These are phyloP conservation scores for Teratosphaeria epicoccoides DNA, from an alignment of 2,329 filamentous ascomycete species.

Conservation along the genomic window DNA sequence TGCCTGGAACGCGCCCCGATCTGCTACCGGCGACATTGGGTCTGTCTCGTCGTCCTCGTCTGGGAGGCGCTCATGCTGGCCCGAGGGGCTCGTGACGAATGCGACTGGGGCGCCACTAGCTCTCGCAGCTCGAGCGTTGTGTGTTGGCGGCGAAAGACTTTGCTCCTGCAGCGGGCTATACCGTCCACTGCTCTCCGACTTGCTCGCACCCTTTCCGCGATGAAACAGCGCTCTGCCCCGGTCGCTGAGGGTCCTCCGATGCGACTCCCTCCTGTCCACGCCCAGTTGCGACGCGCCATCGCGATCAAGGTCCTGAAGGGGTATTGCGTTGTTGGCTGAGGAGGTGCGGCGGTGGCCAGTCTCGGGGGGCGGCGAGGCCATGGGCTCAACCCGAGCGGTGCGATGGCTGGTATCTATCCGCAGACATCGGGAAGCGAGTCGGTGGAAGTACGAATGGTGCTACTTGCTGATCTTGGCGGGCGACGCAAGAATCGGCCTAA, in stretches of 20 bases:
- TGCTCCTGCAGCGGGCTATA: constrained; percentile 42
- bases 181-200: constrained; percentile 5
- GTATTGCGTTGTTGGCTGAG: constrained; percentile 40
- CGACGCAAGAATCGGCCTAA: too few relatives aligned
- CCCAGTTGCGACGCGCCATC: constrained; percentile 18
- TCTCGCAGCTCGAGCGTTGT: constrained; percentile 2
- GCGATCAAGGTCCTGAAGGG: constrained; percentile 47
- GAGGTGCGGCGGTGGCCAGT: neutral
- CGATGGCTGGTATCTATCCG: neutral
- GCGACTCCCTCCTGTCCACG: constrained; percentile 22
- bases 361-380: neutral
- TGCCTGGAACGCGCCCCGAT: constrained; percentile 37
- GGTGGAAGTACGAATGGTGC: neutral
- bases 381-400: neutral
- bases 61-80: constrained; percentile 20
- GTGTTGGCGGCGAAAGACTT: neutral
- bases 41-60: constrained; percentile 29
- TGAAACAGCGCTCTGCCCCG: constrained; percentile 37
- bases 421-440: neutral
- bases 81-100: constrained; percentile 28
- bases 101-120: constrained; percentile 18
- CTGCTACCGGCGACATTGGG: constrained; percentile 32
- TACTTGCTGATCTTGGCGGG: neutral
- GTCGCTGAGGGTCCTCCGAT: constrained; percentile 38
- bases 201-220: constrained; percentile 26